Evolutionary conservation across 192 early-diverging fungal species (phyloP).

Genomic region (Backusella luteola): DNA sequence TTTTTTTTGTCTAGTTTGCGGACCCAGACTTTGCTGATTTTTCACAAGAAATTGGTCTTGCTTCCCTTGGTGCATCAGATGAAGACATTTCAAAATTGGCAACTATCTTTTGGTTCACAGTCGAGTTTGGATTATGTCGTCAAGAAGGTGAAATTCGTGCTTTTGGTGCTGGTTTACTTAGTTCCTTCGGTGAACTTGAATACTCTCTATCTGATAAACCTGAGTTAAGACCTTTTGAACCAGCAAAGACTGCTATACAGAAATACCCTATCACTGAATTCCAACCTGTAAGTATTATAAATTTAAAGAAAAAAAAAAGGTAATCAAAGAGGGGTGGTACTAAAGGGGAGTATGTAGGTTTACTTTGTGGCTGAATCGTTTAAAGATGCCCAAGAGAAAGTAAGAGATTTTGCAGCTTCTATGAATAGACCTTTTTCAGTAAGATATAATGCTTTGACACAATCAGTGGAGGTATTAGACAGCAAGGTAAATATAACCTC

Average conservation of each 20-base stretch:
- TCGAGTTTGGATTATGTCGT: slow-evolving; percentile 91
- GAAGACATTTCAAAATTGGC: slow-evolving; percentile 89
- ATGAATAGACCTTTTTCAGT: slow-evolving; percentile 87
- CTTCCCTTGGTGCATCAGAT: slow-evolving; percentile 89
- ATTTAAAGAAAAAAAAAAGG: not conserved
- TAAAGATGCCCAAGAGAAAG: slow-evolving; percentile 87
- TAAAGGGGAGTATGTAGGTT: slow-evolving; percentile 23
- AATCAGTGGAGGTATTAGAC: slow-evolving; percentile 90
- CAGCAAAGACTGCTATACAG: slow-evolving; percentile 65
- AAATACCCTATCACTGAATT: slow-evolving; percentile 90
- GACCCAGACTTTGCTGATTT: slow-evolving; percentile 92
- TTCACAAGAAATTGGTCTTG: slow-evolving; percentile 91
- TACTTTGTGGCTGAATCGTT: slow-evolving; percentile 97
- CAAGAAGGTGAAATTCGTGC: slow-evolving; percentile 72
- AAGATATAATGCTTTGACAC: slow-evolving; percentile 89
- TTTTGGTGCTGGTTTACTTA: slow-evolving; percentile 90
- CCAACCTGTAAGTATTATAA: slow-evolving; percentile 63
- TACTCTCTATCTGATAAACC: slow-evolving; percentile 82
- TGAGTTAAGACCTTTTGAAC: slow-evolving; percentile 81
- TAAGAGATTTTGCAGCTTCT: slow-evolving; percentile 77
- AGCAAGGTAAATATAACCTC: slow-evolving; percentile 41
- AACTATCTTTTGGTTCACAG: slow-evolving; percentile 91
- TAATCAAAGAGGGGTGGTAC: not conserved
- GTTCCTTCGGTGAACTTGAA: slow-evolving; percentile 94
- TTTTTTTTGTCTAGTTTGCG: slow-evolving; percentile 53